Percentiles rank a stretch among this genome's conserved stretches.
phyloP scores from a whole-genome alignment of 305 asterid species.

The Solanum chacoense region DNA sequence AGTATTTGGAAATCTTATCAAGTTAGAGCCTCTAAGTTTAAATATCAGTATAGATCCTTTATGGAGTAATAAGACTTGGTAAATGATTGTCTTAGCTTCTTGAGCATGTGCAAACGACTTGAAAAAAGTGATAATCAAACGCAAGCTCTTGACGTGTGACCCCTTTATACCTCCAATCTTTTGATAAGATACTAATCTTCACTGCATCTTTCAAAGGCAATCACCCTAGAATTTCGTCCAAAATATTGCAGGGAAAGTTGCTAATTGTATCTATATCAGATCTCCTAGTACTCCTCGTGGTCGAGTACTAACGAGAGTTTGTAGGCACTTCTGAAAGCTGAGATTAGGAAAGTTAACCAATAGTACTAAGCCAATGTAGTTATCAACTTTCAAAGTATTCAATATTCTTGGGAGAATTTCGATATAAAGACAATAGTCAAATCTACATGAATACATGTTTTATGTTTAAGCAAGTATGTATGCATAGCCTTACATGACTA shows the following conservation, averaged over 20 bases:
- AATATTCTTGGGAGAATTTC: no score
- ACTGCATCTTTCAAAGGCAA: not conserved
- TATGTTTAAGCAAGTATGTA: not conserved
- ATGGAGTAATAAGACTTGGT: not conserved
- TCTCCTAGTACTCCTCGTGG: not conserved
- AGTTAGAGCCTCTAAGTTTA: not conserved
- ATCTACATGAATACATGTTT: no score
- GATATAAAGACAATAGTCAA: no score
- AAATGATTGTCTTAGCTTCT: not conserved
- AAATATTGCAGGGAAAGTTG: not conserved
- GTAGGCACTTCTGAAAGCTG: no score
- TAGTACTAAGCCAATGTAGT: no score
- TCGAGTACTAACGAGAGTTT: not conserved
- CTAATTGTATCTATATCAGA: not conserved
- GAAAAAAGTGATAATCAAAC: not conserved
- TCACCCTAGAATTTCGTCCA: not conserved
- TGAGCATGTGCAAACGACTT: not conserved
- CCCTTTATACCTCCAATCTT: not conserved
- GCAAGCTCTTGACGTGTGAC: not conserved
- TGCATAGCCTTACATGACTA: not conserved
- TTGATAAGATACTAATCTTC: not conserved
- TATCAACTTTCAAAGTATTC: no score
- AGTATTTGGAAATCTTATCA: not conserved
- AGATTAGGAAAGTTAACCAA: no score
- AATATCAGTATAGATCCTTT: not conserved